phyloP scores from a whole-genome alignment of 1,284 basidiomycete species.

The Cystobasidium sp. region DNA sequence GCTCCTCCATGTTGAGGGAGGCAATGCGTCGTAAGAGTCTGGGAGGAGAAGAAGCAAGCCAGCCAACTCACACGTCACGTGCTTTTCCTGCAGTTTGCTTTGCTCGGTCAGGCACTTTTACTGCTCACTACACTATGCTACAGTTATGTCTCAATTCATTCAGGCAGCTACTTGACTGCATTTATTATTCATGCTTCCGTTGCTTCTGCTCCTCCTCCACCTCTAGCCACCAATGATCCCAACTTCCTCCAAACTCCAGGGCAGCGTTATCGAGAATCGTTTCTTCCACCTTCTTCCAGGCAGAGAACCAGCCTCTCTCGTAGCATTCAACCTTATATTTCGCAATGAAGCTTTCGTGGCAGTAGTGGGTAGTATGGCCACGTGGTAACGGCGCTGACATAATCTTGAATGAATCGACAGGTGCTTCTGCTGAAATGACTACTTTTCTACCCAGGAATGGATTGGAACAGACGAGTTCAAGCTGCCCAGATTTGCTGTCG shows the following conservation, averaged over 20 bases:
- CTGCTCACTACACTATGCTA: background rate
- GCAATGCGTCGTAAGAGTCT: background rate
- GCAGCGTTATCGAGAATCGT: slow-evolving; percentile 23
- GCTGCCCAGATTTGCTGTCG: slow-evolving; percentile 17
- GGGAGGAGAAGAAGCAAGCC: background rate
- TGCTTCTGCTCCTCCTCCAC: slow-evolving; percentile 10
- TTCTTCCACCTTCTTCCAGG: slow-evolving; percentile 34
- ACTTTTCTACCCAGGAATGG: slow-evolving; percentile 27
- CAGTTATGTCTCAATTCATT: background rate
- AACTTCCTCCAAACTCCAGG: slow-evolving; percentile 38
- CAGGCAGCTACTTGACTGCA: background rate
- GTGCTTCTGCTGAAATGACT: slow-evolving; percentile 26
- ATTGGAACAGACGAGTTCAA: slow-evolving; percentile 33
- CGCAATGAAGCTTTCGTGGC: slow-evolving; percentile 32
- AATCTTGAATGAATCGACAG: slow-evolving; percentile 25
- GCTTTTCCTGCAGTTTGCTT: background rate
- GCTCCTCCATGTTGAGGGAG: slow-evolving; percentile 23
- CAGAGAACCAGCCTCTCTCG: slow-evolving; percentile 19
- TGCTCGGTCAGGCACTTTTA: background rate
- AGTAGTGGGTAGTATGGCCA: slow-evolving; percentile 39
- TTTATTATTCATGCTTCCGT: background rate
- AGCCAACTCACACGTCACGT: background rate
- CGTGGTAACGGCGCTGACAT: slow-evolving; percentile 34
- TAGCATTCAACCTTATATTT: slow-evolving; percentile 22
- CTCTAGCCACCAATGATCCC: slow-evolving; percentile 42